Conservation (phyloP, 2,329 filamentous ascomycete genomes). For the Fusarium clavum region DNA sequence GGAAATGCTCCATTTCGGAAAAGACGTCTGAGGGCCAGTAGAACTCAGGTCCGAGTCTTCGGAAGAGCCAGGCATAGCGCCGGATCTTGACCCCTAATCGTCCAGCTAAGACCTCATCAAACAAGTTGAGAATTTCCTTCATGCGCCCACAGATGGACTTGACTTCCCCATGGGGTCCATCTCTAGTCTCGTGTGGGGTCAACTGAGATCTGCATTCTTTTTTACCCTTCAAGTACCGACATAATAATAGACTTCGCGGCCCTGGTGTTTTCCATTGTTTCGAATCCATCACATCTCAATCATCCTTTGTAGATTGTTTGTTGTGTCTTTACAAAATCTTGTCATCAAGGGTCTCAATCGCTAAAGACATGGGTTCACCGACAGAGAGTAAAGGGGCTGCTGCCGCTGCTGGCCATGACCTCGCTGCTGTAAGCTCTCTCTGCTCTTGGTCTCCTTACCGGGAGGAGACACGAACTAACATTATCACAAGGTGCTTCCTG, state of each 20-base stretch:
- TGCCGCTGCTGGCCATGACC: conserved; percentile 25
- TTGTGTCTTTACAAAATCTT: neutral
- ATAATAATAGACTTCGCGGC: neutral
- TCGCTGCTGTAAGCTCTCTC: conserved; percentile 25
- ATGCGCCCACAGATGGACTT: neutral
- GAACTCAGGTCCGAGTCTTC: neutral
- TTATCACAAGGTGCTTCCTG: conserved; percentile 52
- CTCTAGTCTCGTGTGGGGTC: conserved; percentile 1
- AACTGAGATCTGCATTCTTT: neutral
- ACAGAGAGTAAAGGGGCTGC: conserved; percentile 27
- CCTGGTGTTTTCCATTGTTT: neutral
- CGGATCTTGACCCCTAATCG: neutral
- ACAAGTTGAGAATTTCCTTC: neutral
- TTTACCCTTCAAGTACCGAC: neutral
- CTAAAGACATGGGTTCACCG: neutral
- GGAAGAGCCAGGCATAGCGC: neutral
- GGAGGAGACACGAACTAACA: neutral
- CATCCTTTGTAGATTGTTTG: neutral
- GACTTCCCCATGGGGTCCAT: conserved; percentile 23
- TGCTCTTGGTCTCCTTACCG: fast-evolving
- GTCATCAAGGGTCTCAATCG: neutral
- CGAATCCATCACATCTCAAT: neutral
- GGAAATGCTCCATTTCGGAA: neutral
- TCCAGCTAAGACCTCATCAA: conserved; percentile 4
- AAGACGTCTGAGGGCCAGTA: fast-evolving